Evolutionary conservation across 139 green algal species (phyloP).

Genomic region (Chlorella sorokiniana): DNA sequence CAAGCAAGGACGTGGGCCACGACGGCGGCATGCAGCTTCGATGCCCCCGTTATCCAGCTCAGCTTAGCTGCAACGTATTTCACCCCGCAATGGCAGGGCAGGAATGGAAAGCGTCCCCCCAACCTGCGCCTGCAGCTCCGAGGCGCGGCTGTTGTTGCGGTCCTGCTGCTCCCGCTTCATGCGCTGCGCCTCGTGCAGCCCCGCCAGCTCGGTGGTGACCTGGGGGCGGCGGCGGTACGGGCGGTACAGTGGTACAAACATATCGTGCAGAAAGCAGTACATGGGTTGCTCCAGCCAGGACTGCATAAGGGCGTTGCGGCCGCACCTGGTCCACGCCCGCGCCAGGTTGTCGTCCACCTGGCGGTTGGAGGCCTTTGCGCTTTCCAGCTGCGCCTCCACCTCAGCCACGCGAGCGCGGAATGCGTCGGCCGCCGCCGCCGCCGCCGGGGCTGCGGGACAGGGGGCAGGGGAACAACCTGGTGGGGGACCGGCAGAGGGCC

Average conservation of each 20-base stretch:
- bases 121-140: constrained; percentile 28
- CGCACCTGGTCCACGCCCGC: constrained; percentile 14
- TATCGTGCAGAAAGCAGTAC: not conserved
- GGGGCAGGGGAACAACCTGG: not conserved
- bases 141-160: constrained; percentile 36
- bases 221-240: not conserved
- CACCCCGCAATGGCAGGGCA: no score
- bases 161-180: constrained; percentile 49
- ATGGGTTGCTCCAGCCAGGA: no score
- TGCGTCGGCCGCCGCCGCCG: not conserved
- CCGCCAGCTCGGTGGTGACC: not conserved
- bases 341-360: constrained; percentile 46
- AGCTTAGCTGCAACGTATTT: no score
- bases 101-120: not conserved
- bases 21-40: no score
- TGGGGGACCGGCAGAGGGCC: not conserved
- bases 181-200: not conserved
- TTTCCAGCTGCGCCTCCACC: constrained; percentile 28
- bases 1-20: not conserved
- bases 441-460: not conserved
- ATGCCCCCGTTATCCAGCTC: no score
- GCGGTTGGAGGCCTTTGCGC: constrained; percentile 42
- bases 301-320: not conserved
- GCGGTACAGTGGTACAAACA: not conserved
- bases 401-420: constrained; percentile 27